Base-by-base conservation (phyloP, 2,329 filamentous ascomycete species). In the Nothophaeocryptopus gaeumannii region DNA sequence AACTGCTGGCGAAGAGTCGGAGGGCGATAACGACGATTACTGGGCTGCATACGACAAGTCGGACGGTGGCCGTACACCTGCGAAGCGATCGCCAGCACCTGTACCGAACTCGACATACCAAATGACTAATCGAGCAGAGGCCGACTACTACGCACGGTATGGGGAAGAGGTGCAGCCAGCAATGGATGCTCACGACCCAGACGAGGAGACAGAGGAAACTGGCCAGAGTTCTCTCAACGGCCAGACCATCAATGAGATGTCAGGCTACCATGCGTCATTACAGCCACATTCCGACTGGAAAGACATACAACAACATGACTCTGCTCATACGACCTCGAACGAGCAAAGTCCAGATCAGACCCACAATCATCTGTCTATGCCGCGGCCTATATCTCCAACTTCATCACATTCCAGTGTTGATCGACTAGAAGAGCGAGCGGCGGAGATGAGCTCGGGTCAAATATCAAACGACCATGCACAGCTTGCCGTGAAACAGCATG, bases 141-240 rank as follows among this genome's bases (percentile, higher is more conserved):
- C 85, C 39, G 83, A 83, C 37, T 92, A 92, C 68, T 92, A 82
- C 67, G 81, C 85, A 13, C 83, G 85, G 64, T 92, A 93, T 67
- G 84, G 86, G 60, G 62, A 64, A n/a, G 76, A 81, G 55, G 86
- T 92, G 8, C 88, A 92, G 65, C 86, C 88, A 2, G 87, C 87
- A 30, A 82, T 92, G 76, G 88, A 92, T 68, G 82, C 82, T 48
- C 83, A 91, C 66, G 87, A 91, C 58, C 87, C 87, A n/a, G 85
- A 89, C 60, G 86, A 89, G 70, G 83, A 78, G 41, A 65, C 73
- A 37, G 63, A 75, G 1, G 74, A 71, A 11, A 58, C 65, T 8
- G 67, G 73, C 37, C 70, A 77, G 13, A 79, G 79, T 5, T 80
- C 79, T 0, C 67, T 84, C 30, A 74, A 77, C 39, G 80, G 80